Evolutionary conservation across 1,284 basidiomycete species (phyloP).

Genomic region (Athelia psychrophila): DNA sequence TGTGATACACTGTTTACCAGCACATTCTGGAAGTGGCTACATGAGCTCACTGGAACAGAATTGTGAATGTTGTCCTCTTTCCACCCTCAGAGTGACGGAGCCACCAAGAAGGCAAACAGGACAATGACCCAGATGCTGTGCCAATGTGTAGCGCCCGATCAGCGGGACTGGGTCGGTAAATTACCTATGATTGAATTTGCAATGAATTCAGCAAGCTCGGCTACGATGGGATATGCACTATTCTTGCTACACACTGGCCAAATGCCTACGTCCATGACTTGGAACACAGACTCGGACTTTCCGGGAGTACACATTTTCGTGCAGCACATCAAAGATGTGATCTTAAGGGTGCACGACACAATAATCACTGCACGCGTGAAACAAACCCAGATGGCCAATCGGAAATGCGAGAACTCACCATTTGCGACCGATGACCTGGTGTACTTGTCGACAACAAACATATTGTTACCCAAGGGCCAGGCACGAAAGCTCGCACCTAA

Average conservation of each 20-base stretch:
- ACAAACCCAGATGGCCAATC: constrained; percentile 24
- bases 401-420: constrained; percentile 9
- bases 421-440: constrained; percentile 22
- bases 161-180: constrained; percentile 24
- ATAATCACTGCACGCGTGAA: constrained; percentile 25
- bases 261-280: constrained; percentile 25
- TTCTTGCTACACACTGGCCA: constrained; percentile 34
- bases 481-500: constrained; percentile 33
- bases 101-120: constrained; percentile 16
- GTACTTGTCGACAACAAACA: constrained; percentile 33
- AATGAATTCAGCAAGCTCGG: too few relatives aligned
- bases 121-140: constrained; percentile 16
- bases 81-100: constrained; percentile 27
- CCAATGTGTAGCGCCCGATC: constrained; percentile 20
- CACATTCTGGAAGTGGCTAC: too few relatives aligned
- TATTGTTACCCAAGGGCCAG: constrained; percentile 26
- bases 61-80: constrained; percentile 23
- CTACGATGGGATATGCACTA: constrained; percentile 29
- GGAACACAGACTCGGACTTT: constrained; percentile 16
- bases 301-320: constrained; percentile 23
- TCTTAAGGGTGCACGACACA: constrained; percentile 23
- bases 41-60: too few relatives aligned
- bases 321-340: constrained; percentile 15
- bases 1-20: constrained; percentile 6
- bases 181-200: too few relatives aligned